phyloP scores from a whole-genome alignment of 2,329 filamentous ascomycete genomes.

The Cladobotryum protrusum region DNA sequence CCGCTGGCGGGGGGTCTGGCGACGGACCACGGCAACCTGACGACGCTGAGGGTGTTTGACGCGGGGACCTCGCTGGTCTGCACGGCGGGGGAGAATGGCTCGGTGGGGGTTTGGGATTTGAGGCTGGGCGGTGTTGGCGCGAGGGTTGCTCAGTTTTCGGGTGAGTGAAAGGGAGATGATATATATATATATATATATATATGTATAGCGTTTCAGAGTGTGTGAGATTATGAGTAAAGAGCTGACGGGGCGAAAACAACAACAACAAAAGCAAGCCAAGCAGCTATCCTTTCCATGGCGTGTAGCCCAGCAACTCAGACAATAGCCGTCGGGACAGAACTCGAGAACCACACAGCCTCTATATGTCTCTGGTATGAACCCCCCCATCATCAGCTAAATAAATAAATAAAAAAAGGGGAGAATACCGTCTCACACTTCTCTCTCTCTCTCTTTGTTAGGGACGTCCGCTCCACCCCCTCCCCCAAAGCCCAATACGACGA shows the following conservation, averaged over 20 bases:
- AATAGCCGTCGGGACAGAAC: conserved; percentile 67
- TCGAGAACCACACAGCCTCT: conserved; percentile 56
- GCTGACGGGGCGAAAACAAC: neutral
- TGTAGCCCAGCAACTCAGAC: conserved; percentile 50
- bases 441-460: too few relatives aligned
- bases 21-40: conserved; percentile 56
- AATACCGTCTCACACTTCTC: neutral
- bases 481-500: conserved; percentile 53
- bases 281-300: conserved; percentile 59
- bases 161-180: conserved; percentile 27
- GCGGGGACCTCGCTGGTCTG: conserved; percentile 48
- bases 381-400: neutral
- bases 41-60: conserved; percentile 53
- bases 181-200: too few relatives aligned
- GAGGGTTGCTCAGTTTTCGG: conserved; percentile 39
- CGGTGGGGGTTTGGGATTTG: conserved; percentile 60
- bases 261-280: conserved; percentile 33
- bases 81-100: conserved; percentile 67
- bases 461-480: conserved; percentile 44
- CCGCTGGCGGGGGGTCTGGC: conserved; percentile 38
- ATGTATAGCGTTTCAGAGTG: neutral
- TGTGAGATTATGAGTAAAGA: neutral
- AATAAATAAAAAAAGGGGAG: neutral
- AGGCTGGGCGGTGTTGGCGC: conserved; percentile 37
- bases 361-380: conserved; percentile 52